Evolutionary conservation across 1,284 basidiomycete genomes (phyloP), one percentile per base, ranked within the genome.

Genomic region (Cryptococcus sp.): DNA sequence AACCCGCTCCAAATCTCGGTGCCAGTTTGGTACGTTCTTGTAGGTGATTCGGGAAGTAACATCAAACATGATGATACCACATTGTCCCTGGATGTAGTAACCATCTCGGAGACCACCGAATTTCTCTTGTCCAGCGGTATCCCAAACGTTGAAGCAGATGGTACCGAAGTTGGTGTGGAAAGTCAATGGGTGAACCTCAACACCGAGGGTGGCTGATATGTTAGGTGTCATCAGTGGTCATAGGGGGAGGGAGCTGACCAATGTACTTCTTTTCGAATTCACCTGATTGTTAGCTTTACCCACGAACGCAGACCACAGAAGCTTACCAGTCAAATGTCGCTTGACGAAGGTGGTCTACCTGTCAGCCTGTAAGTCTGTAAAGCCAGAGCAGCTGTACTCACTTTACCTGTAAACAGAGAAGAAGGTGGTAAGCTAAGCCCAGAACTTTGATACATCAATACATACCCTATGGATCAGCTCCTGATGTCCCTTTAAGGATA

Each of bases 261-360:
- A 98, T 98, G 82, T 98, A 99, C 80, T 98, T 98, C 84, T 99
- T 98, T 81, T 99, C 96, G 77, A 99, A 98, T 84, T 98, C 96
- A 75, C 79, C 78, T 73, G 55, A 1, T 16, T 46, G 52, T 51
- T 45, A 50, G 49, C 23, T 42, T 16, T 21, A 28, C 16, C 45
- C 19, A 45, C 5, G 22, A 41, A 36, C 11, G 34, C 4, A 19
- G 31, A 16, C 21, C 22, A 25, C 18, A 22, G 13, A 32, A 14
- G 39, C 64, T 51, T 50, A 74, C 90, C 92, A 63, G 94, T 97
- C 84, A 97, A 85, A 79, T 98, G 94, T 77, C 92, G 91, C 91
- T 96, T 96, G 80, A 97, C 91, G 76, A 97, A 96, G 55, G 92
- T 96, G 58, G 91, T 96, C 81, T 96, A 39, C 39, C 16, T 23